Base-by-base conservation (phyloP, 1,139 yeast genomes). In the Magnusiomyces tetraspermus region DNA sequence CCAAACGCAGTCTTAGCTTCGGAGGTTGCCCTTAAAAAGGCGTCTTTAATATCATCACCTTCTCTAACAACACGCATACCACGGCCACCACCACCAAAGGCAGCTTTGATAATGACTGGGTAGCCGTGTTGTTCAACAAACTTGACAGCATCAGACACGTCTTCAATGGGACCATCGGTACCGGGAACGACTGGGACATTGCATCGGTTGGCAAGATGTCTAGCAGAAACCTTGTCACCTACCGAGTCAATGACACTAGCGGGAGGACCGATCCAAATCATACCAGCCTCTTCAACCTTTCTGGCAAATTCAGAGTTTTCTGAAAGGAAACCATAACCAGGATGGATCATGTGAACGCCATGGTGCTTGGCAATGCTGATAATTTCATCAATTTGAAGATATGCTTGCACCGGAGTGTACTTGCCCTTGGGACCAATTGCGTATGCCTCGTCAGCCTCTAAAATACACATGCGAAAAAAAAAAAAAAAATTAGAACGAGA, bases 61-160 rank as follows among this genome's bases (percentile, higher is more conserved):
- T 92, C 97, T 67, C 95, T 79, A 50, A 94, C 98, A 51, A 92
- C 97, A 75, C 98, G 83, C 98, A 92, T 92, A 77, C 98, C 98
- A 73, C 98, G 83, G 67, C 99, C 98, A 77, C 98, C 98, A 74
- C 98, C 98, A 70, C 99, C 98, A 67, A 86, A 92, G 46, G 98
- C 98, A 46, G 99, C 98, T 74, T 92, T 92, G 71, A 92, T 90
- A 70, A 92, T 92, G 50, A 92, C 97, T 10, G 99, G 99, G 72
- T 69, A 90, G 26, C 99, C 98, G 69, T 90, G 78, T 70, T 87
- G 65, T 44, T 74, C 79, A 37, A 89, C 97, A 67, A 92, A 92
- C 13, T 69, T 80, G 58, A 72, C 65, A 21, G 97, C 98, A 62
- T 92, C 89, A 50, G 77, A 83, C 33, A 83, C 84, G 24, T 77